Evolutionary conservation across 2,329 filamentous ascomycete species (phyloP), one percentile per base, ranked within the genome.

Genomic region (Sporothrix schenckii): DNA sequence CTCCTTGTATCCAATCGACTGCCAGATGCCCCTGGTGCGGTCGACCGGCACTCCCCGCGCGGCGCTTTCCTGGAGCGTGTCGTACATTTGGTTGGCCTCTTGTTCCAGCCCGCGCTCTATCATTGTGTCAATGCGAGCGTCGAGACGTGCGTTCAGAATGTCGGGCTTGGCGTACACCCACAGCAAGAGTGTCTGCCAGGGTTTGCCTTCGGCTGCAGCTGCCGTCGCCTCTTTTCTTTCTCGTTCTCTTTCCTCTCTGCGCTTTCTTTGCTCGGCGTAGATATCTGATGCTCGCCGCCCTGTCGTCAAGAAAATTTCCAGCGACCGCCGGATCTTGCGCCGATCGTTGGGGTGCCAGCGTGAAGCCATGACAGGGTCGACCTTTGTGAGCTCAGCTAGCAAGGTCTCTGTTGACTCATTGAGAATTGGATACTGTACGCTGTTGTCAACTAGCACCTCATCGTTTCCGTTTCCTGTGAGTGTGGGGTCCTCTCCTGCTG

Each of bases 1-100:
- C 77, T 99, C 93, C 78, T 96, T 97, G 80, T 93, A 97, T 0
- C 95, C 95, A 72, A 99, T 99, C 0, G 94, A 95, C 68, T 97
- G 91, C 93, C 94, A 99, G 56, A 99, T 96, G 0, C 95, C 96
- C 68, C 89, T 88, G 1, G 87, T 91, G 74, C 88, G 85, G 76
- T 98, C 93, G 1, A 95, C 80, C 0, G 79, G 74, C 1, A 83
- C 79, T 0, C 88, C 90, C 1, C 81, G 76, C 0, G 81, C 77
- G 0, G 78, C 73, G 21, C 77, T 77, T 2, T 76, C 69, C 21
- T 74, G 78, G 4, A 80, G 77, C 63, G 83, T 81, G 1, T 80
- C 74, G 72, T 83, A 81, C 58, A 88, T 80, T 65, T 82, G 77
- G 30, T 77, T 77, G 0, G 84, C 81, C 75, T 89, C 87, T 7